Evolutionary conservation across 2,329 filamentous ascomycete species (phyloP), one percentile per base, ranked within the genome.

Genomic region (Paramyrothecium roridum): DNA sequence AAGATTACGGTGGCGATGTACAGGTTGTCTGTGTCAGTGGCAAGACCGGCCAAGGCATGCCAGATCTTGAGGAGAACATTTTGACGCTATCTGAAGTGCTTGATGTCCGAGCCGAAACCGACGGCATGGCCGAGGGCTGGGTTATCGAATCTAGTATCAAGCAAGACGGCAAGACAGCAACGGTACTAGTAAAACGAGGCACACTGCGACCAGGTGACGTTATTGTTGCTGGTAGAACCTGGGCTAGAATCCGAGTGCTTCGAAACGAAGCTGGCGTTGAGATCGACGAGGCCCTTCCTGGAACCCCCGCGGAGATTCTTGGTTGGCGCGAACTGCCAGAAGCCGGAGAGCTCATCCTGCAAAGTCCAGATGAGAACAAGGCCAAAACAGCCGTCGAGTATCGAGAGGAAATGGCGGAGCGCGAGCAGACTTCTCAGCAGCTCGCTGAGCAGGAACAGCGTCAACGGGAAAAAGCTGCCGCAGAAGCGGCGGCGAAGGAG

Each of bases 1-100:
- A 99, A 75, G 95, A 98, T 67, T 96, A 85, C 65, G 95, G 95
- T 45, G 95, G 95, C 56, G 95, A 99, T 60, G 91, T 95, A 19
- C 95, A 98, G 72, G 90, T 92, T 19, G 90, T 98, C 2, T 85
- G 83, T 53, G 92, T 99, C 43, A 96, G 91, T 67, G 96, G 93
- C 48, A 96, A 95, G 77, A 98, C 95, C 0, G 95, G 95, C 1
- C 79, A 89, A 69, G 95, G 95, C 50, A 98, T 99, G 87, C 79
- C 86, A 17, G 89, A 96, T 52, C 81, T 99, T 2, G 95, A 98
- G 73, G 96, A 99, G 76, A 92, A 89, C 50, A 91, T 93, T 50
- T 76, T 95, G 21, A 88, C 91, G 0, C 81, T 96, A 6, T 89
- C 92, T 1, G 95, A 99, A 68, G 86, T 98, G 61, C 82, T 97